A percentile compares a stretch with the other conserved stretches of the same genome.
phyloP scores from a whole-genome alignment of 495 filamentous ascomycete genomes.

The Penicillium daleae region DNA sequence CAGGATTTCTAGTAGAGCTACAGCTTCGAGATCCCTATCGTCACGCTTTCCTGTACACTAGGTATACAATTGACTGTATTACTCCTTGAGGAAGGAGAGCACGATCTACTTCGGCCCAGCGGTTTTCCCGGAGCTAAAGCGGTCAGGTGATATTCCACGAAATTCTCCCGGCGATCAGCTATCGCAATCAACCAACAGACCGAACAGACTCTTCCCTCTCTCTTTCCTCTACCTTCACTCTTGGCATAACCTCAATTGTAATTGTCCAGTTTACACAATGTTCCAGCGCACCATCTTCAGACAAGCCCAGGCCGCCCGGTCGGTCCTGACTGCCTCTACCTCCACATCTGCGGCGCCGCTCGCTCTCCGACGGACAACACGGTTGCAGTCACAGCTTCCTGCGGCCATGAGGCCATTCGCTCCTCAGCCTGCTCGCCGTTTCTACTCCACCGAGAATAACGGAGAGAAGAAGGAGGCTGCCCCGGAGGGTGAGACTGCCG shows the following conservation, averaged over 20 bases:
- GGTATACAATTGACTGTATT: not conserved
- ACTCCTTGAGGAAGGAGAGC: not conserved
- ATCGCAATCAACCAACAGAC: conserved; percentile 11
- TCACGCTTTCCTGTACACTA: no score
- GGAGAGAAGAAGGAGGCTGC: conserved; percentile 25
- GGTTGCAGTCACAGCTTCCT: conserved; percentile 41
- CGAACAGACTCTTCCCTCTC: conserved; percentile 6
- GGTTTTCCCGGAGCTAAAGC: conserved; percentile 28
- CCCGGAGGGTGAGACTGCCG: conserved; percentile 36
- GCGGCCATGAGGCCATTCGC: conserved; percentile 34
- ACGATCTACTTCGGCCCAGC: conserved; percentile 23
- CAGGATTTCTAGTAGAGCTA: no score
- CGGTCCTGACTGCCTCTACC: conserved; percentile 37
- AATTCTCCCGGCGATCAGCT: conserved; percentile 31
- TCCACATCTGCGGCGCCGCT: conserved; percentile 38
- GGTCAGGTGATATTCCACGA: conserved; percentile 34
- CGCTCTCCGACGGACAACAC: conserved; percentile 44
- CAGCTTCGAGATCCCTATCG: no score
- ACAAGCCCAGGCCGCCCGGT: conserved; percentile 48
- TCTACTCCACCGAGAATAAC: conserved; percentile 48
- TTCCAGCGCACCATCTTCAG: conserved; percentile 50
- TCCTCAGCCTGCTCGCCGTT: conserved; percentile 34
- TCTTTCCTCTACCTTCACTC: conserved; percentile 2
- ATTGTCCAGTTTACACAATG: conserved; percentile 36
- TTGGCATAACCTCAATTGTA: conserved; percentile 14